phyloP scores from a whole-genome alignment of 2,329 filamentous ascomycete species.

The Xylaria sp. region DNA sequence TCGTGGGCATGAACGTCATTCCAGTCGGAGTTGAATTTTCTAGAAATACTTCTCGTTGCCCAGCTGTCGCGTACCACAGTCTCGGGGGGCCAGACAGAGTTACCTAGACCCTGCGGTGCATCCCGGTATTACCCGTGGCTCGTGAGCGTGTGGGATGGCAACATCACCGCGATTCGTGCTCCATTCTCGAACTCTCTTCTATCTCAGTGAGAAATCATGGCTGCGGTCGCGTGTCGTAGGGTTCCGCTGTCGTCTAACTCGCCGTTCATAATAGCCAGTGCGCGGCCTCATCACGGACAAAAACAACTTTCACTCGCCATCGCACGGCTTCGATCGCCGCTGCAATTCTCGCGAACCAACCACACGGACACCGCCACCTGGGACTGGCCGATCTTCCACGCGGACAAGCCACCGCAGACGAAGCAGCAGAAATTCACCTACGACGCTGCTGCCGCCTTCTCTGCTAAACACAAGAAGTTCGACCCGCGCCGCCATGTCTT shows the following conservation, averaged over 20 bases:
- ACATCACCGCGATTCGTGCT: slow-evolving; percentile 36
- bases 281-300: slow-evolving; percentile 22
- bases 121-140: slow-evolving; percentile 40
- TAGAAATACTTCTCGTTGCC: neutral
- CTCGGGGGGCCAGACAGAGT: slow-evolving; percentile 20
- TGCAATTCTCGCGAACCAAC: slow-evolving; percentile 27
- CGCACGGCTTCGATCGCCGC: slow-evolving; percentile 25
- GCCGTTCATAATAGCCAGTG: slow-evolving; percentile 39
- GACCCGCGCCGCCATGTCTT: slow-evolving; percentile 76
- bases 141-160: slow-evolving; percentile 34
- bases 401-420: slow-evolving; percentile 34
- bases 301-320: slow-evolving; percentile 24
- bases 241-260: slow-evolving; percentile 35
- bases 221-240: slow-evolving; percentile 43
- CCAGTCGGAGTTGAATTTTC: neutral
- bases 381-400: neutral
- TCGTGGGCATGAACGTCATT: slow-evolving; percentile 5
- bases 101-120: slow-evolving; percentile 10
- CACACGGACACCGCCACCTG: slow-evolving; percentile 37
- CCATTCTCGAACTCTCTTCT: slow-evolving; percentile 37
- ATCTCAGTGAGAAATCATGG: slow-evolving; percentile 44
- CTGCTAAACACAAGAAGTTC: slow-evolving; percentile 76
- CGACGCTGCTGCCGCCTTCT: slow-evolving; percentile 78
- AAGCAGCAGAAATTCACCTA: slow-evolving; percentile 66
- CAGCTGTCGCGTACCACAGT: slow-evolving; percentile 6